Evolutionary conservation across 2,329 filamentous ascomycete genomes (phyloP).

Genomic region (Gliomastix tumulicola): DNA sequence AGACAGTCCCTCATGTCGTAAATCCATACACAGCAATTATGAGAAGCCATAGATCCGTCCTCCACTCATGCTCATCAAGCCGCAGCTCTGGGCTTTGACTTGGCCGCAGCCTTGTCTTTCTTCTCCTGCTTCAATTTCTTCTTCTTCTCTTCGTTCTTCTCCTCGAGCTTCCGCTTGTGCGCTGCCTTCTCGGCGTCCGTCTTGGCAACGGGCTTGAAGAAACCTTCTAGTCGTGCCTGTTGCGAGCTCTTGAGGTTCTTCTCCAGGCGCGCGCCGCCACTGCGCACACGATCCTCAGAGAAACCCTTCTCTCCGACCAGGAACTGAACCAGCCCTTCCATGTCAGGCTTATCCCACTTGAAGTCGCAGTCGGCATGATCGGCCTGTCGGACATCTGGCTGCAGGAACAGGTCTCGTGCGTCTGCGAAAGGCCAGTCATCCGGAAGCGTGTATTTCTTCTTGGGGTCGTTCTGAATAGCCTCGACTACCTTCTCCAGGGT

Average conservation of each 20-base stretch:
- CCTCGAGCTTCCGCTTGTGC: constrained; percentile 89
- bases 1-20: too few relatives aligned
- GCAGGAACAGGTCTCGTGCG: constrained; percentile 83
- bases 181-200: constrained; percentile 77
- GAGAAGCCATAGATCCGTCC: too few relatives aligned
- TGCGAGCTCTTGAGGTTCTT: constrained; percentile 91
- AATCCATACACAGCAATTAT: too few relatives aligned
- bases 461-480: constrained; percentile 66
- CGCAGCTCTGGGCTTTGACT: constrained; percentile 73
- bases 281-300: constrained; percentile 86
- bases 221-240: constrained; percentile 87
- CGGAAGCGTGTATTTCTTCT: constrained; percentile 75
- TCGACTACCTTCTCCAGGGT: constrained; percentile 83
- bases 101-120: constrained; percentile 89
- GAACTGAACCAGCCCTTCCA: constrained; percentile 84
- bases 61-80: constrained; percentile 18
- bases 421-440: constrained; percentile 97
- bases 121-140: constrained; percentile 93
- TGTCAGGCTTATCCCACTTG: constrained; percentile 93
- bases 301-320: constrained; percentile 94
- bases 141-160: constrained; percentile 86
- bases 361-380: constrained; percentile 88
- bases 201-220: constrained; percentile 91
- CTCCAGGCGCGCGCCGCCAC: constrained; percentile 67
- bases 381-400: constrained; percentile 79